These are phyloP conservation scores for Pulveroboletus sp. DNA, from an alignment of 768 basidiomycete species.

Conservation along the genomic window DNA sequence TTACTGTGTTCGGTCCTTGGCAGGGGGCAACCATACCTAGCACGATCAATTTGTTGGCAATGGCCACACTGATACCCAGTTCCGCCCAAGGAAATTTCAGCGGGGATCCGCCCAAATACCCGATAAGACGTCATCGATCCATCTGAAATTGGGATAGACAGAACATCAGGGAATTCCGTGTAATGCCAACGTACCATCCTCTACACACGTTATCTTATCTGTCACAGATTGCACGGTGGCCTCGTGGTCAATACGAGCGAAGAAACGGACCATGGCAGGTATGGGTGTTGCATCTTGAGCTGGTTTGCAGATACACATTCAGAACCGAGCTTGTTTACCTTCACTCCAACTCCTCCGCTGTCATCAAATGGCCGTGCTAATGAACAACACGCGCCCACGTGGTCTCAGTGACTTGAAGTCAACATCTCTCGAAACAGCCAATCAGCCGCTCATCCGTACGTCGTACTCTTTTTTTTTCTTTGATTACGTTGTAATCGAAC, in stretches of 20 bases:
- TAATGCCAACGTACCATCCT: background rate
- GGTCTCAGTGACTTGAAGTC: background rate
- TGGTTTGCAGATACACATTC: background rate
- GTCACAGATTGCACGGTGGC: background rate
- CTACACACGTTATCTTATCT: background rate
- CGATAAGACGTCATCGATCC: too few relatives aligned
- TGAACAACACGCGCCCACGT: background rate
- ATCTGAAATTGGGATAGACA: too few relatives aligned
- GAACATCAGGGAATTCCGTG: too few relatives aligned
- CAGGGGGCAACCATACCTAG: background rate
- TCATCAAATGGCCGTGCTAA: background rate
- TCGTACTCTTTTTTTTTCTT: too few relatives aligned
- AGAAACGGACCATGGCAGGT: background rate
- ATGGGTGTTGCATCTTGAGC: background rate
- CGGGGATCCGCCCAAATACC: background rate
- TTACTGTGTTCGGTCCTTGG: background rate
- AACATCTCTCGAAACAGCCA: background rate
- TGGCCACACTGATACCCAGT: too few relatives aligned
- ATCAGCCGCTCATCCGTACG: background rate
- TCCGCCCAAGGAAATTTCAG: background rate
- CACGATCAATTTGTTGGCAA: background rate
- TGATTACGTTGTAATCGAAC: constrained; percentile 48
- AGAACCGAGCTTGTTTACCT: background rate
- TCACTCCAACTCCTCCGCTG: background rate
- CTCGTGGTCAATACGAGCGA: background rate